phyloP scores from a whole-genome alignment of 257 asterid species.

The Solanum piurae region DNA sequence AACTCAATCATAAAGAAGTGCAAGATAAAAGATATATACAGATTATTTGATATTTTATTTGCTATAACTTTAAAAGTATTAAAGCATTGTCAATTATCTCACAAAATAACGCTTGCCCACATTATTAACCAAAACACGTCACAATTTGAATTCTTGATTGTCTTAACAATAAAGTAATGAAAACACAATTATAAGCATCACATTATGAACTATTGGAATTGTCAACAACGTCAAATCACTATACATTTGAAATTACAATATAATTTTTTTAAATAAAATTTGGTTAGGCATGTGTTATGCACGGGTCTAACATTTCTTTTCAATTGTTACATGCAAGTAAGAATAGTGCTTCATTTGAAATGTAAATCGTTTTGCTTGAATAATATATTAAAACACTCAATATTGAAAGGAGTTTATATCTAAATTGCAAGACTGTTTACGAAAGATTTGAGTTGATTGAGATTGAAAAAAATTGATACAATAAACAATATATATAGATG shows the following conservation, averaged over 20 bases:
- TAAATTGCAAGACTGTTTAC: too few species aligned
- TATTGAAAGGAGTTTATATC: neutral
- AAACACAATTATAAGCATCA: neutral
- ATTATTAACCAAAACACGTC: neutral
- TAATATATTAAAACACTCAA: too few species aligned
- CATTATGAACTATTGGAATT: neutral
- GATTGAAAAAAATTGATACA: neutral
- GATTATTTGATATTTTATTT: neutral
- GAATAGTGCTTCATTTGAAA: neutral
- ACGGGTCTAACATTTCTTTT: too few species aligned
- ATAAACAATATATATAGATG: too few species aligned
- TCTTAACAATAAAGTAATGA: neutral
- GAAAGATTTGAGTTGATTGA: too few species aligned
- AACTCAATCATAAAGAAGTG: neutral
- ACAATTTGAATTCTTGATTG: neutral
- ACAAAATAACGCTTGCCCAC: neutral
- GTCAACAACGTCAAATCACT: neutral
- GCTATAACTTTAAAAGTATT: neutral
- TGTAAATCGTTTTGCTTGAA: neutral
- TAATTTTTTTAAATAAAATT: neutral
- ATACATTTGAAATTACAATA: neutral
- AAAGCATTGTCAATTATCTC: neutral
- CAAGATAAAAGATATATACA: neutral
- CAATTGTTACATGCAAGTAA: neutral
- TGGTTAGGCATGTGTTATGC: too few species aligned